Evolutionary conservation across 352 stramenopile species (phyloP).

Genomic region (Globisporangium iwayamae): DNA sequence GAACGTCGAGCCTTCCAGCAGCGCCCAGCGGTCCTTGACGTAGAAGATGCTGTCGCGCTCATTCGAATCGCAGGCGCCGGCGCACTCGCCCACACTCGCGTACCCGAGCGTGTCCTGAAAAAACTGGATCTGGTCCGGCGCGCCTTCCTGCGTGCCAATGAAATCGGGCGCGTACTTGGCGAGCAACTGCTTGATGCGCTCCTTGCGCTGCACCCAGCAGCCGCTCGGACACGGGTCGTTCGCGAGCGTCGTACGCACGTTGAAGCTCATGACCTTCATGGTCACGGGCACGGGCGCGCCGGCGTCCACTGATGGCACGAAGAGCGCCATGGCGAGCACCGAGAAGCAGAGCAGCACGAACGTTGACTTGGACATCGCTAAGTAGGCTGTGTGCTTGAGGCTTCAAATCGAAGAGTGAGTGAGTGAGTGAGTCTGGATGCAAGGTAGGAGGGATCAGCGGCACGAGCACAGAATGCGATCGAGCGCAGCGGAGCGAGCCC

Average conservation of each 20-base stretch:
- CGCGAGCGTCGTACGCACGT: constrained; percentile 60
- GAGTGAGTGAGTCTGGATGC: no score
- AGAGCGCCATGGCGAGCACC: not conserved
- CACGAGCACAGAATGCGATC: no score
- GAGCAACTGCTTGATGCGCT: constrained; percentile 35
- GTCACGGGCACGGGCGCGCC: not conserved
- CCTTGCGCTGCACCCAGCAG: constrained; percentile 62
- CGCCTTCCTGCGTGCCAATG: constrained; percentile 61
- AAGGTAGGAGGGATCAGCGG: no score
- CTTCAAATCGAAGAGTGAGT: not conserved
- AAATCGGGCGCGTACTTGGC: constrained; percentile 50
- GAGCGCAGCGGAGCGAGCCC: no score
- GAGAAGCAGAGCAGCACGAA: not conserved
- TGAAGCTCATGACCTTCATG: constrained; percentile 72
- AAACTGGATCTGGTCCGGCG: constrained; percentile 51
- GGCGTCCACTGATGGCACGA: not conserved
- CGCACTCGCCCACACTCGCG: constrained; percentile 49
- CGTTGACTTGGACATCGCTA: constrained; percentile 1
- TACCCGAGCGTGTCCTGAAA: constrained; percentile 45
- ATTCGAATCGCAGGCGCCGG: constrained; percentile 49
- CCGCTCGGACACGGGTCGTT: constrained; percentile 56
- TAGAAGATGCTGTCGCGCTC: constrained; percentile 77
- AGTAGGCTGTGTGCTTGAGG: not conserved
- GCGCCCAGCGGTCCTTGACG: constrained; percentile 30
- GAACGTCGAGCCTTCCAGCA: constrained; percentile 44